Conservation (phyloP, 2,329 filamentous ascomycete species). For the Sordariomycetes sp. region DNA sequence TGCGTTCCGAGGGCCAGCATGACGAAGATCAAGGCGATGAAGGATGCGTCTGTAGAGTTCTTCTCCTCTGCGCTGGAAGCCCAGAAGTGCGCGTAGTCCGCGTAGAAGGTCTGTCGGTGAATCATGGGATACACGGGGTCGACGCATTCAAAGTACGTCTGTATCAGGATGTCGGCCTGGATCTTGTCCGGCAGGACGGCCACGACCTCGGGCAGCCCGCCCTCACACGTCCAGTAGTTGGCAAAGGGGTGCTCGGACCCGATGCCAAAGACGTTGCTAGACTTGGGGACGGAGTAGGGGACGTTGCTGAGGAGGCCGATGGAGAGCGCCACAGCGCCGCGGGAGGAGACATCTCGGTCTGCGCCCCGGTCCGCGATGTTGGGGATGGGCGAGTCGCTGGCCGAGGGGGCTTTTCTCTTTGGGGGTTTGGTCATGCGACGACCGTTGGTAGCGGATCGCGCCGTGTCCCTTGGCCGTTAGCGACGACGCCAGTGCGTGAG, state of each 20-base stretch:
- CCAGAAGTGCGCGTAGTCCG: conserved; percentile 75
- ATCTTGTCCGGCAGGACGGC: conserved; percentile 66
- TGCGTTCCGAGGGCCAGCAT: conserved; percentile 74
- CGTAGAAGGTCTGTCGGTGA: conserved; percentile 65
- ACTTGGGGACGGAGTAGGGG: conserved; percentile 60
- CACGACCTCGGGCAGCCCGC: conserved; percentile 66
- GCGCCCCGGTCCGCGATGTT: conserved; percentile 48
- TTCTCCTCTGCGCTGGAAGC: conserved; percentile 48
- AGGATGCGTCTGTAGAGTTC: conserved; percentile 52
- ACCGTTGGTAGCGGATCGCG: conserved; percentile 40
- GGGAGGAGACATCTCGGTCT: conserved; percentile 33
- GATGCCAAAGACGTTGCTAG: conserved; percentile 73
- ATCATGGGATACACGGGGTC: conserved; percentile 78
- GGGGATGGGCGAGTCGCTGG: conserved; percentile 30
- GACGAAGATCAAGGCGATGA: conserved; percentile 65
- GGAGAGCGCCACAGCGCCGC: conserved; percentile 44
- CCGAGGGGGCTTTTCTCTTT: conserved; percentile 37
- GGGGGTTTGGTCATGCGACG: conserved; percentile 49
- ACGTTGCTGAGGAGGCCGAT: conserved; percentile 62
- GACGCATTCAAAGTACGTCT: conserved; percentile 59
- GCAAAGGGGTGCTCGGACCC: conserved; percentile 71
- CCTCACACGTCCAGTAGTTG: conserved; percentile 78
- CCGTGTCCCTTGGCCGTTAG: conserved; percentile 40
- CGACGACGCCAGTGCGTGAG: conserved; percentile 5
- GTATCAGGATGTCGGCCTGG: conserved; percentile 62